These are phyloP conservation scores for Claviceps arundinis DNA, from an alignment of 2,329 filamentous ascomycete genomes.

Conservation along the genomic window DNA sequence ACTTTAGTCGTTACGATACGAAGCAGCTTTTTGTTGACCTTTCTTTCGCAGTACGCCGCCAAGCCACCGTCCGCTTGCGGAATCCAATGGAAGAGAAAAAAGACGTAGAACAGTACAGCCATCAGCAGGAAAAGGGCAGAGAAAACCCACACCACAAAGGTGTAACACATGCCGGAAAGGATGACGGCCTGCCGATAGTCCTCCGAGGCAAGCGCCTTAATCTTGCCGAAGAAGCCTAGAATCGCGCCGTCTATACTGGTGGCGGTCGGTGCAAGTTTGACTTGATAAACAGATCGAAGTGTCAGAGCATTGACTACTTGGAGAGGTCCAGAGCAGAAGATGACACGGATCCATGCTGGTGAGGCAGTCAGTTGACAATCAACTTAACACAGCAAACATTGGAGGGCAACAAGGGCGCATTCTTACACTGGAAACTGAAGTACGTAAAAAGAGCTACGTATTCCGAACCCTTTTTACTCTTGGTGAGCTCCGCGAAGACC, in stretches of 20 bases:
- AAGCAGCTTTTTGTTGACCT: conserved; percentile 75
- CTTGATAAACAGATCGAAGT: conserved; percentile 68
- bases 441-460: conserved; percentile 87
- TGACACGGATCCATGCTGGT: conserved; percentile 70
- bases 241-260: conserved; percentile 47
- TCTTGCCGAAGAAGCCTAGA: conserved; percentile 70
- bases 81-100: conserved; percentile 89
- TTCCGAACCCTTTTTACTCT: conserved; percentile 80
- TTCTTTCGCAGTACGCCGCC: conserved; percentile 76
- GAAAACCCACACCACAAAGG: conserved; percentile 77
- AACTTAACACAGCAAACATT: not conserved
- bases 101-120: conserved; percentile 65
- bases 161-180: conserved; percentile 85
- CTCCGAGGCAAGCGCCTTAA: conserved; percentile 56
- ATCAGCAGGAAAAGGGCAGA: conserved; percentile 62
- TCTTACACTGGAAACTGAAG: conserved; percentile 56
- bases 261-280: conserved; percentile 48
- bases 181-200: conserved; percentile 72
- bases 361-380: not conserved
- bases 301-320: conserved; percentile 86
- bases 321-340: conserved; percentile 84
- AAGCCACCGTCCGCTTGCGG: conserved; percentile 69
- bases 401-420: not conserved
- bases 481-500: conserved; percentile 84
- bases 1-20: conserved; percentile 78